Percentiles rank a stretch among this genome's conserved stretches.
phyloP scores from a whole-genome alignment of 345 rosid species.

The Anastatica hierochuntica region DNA sequence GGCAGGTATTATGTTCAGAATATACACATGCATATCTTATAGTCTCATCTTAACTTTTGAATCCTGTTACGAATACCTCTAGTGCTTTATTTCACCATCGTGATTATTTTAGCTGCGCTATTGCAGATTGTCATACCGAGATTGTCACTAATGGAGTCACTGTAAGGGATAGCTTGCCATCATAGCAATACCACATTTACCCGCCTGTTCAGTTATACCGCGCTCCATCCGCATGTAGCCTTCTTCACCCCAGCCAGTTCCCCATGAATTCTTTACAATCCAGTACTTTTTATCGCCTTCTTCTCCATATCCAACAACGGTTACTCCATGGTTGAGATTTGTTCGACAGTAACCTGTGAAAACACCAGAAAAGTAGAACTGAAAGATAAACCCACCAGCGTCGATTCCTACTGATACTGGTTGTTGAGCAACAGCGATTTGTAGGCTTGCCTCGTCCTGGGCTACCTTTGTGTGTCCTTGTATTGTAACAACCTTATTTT shows the following conservation, averaged over 20 bases:
- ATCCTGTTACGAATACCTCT: neutral
- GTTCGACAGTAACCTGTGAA: slow-evolving; percentile 51
- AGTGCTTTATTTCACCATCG: neutral
- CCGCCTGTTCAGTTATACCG: slow-evolving; percentile 23
- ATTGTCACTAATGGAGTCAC: slow-evolving; percentile 12
- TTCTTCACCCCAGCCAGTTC: slow-evolving; percentile 72
- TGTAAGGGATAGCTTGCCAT: slow-evolving; percentile 61
- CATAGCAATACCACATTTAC: slow-evolving; percentile 78
- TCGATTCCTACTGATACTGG: slow-evolving; percentile 86
- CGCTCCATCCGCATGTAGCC: slow-evolving; percentile 67
- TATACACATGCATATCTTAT: neutral
- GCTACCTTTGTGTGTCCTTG: slow-evolving; percentile 35
- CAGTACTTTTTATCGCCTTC: slow-evolving; percentile 41
- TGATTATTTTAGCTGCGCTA: neutral
- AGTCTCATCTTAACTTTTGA: neutral
- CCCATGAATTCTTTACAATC: slow-evolving; percentile 94
- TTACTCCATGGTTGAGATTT: slow-evolving; percentile 67
- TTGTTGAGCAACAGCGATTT: slow-evolving; percentile 50
- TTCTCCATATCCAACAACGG: slow-evolving; percentile 68
- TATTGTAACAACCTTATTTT: slow-evolving; percentile 36
- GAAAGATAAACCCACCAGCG: slow-evolving; percentile 52
- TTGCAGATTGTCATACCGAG: slow-evolving; percentile 16
- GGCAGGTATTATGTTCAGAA: slow-evolving; percentile 4
- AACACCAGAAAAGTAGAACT: slow-evolving; percentile 57
- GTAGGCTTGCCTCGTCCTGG: slow-evolving; percentile 43